phyloP scores from a whole-genome alignment of 495 filamentous ascomycete genomes.

The Daldinia vernicosa region DNA sequence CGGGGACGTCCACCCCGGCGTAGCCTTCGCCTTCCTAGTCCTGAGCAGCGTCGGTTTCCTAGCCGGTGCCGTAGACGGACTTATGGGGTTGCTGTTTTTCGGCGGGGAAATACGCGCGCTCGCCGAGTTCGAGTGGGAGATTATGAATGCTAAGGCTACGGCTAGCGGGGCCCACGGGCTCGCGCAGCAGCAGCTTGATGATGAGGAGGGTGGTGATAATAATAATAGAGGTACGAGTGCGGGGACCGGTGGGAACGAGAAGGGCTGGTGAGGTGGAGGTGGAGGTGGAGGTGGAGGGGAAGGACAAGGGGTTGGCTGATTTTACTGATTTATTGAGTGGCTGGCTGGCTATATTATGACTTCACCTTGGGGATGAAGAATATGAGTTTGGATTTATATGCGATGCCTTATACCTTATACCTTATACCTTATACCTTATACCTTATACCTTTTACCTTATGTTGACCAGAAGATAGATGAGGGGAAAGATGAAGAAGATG shows the following conservation, averaged over 20 bases:
- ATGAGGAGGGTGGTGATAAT: slow-evolving; percentile 36
- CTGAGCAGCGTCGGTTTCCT: slow-evolving; percentile 78
- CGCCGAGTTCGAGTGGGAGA: slow-evolving; percentile 96
- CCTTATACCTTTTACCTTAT: neutral
- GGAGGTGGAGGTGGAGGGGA: neutral
- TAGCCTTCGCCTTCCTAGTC: slow-evolving; percentile 82
- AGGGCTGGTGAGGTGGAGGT: neutral
- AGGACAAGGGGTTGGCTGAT: neutral
- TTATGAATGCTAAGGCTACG: slow-evolving; percentile 68
- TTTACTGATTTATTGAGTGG: neutral
- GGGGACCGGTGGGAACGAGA: slow-evolving; percentile 5
- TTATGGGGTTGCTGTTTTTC: slow-evolving; percentile 88
- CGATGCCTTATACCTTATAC: neutral
- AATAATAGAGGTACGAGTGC: slow-evolving; percentile 3
- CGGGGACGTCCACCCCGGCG: slow-evolving; percentile 70
- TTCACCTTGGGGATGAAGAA: neutral
- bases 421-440: neutral
- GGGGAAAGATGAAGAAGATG: neutral
- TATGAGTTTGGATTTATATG: neutral
- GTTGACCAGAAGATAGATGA: neutral
- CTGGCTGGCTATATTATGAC: neutral
- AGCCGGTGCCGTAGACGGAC: slow-evolving; percentile 79
- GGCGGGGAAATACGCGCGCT: slow-evolving; percentile 81
- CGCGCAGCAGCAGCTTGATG: slow-evolving; percentile 28
- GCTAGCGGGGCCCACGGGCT: slow-evolving; percentile 41